A percentile compares a stretch with the other conserved stretches of the same genome.
These are phyloP conservation scores for Yamadazyma mexicana DNA, from an alignment of 1,139 yeast species.

Conservation along the genomic window DNA sequence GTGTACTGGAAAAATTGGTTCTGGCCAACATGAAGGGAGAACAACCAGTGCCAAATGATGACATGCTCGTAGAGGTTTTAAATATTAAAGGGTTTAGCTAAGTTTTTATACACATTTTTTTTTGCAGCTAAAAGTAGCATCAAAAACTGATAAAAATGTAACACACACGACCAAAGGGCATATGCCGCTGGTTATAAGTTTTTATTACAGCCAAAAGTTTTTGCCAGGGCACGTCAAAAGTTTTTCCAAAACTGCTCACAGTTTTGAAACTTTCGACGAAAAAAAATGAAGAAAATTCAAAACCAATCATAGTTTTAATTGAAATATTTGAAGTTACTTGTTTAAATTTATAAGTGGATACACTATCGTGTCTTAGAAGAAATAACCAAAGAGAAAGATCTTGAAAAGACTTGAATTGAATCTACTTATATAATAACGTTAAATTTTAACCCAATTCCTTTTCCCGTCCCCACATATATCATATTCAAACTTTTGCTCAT, in stretches of 20 bases:
- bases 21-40: constrained; percentile 7
- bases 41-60: constrained; percentile 8
- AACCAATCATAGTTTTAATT: constrained; percentile 8
- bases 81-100: neutral
- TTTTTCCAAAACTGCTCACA: constrained; percentile 1
- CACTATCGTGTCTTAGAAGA: neutral
- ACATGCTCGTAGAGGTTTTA: constrained; percentile 11
- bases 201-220: too few relatives aligned
- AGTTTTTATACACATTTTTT: neutral
- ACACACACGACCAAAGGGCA: neutral
- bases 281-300: constrained; percentile 5
- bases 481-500: neutral
- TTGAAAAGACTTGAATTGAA: too few relatives aligned
- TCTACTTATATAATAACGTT: too few relatives aligned
- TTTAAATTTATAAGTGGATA: constrained; percentile 3
- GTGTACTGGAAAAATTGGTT: constrained; percentile 30
- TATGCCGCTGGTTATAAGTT: constrained; percentile 1
- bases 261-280: constrained; percentile 9
- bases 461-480: neutral
- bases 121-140: neutral
- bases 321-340: constrained; percentile 3
- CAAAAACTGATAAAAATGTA: too few relatives aligned
- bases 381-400: neutral
- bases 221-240: constrained; percentile 5
- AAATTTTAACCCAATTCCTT: too few relatives aligned